phyloP scores from a whole-genome alignment of 495 filamentous ascomycete species.

The Penicillium chermesinum region DNA sequence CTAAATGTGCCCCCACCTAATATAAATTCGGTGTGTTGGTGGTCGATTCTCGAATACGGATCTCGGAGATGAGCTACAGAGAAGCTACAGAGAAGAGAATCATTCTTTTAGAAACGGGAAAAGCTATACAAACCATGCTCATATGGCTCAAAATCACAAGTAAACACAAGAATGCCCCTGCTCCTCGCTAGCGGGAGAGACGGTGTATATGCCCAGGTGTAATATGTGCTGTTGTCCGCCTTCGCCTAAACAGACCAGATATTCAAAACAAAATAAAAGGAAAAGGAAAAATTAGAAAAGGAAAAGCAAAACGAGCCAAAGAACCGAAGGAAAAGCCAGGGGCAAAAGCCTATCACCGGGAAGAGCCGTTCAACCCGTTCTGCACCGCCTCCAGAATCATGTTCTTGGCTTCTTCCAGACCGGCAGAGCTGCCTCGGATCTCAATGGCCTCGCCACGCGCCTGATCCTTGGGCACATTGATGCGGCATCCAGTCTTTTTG shows the following conservation, averaged over 20 bases:
- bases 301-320: too few species aligned
- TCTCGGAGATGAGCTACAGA: neutral
- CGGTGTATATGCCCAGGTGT: conserved; percentile 13
- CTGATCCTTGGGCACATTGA: conserved; percentile 83
- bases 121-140: conserved; percentile 11
- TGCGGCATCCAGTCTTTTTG: conserved; percentile 84
- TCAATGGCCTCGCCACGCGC: conserved; percentile 79
- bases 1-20: too few species aligned
- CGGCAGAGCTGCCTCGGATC: conserved; percentile 70
- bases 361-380: conserved; percentile 31
- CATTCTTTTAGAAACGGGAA: conserved; percentile 16
- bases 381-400: conserved; percentile 78
- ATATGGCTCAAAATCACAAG: conserved; percentile 4
- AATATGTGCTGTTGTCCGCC: conserved; percentile 15
- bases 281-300: neutral
- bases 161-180: conserved; percentile 17
- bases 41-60: too few species aligned
- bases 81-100: conserved; percentile 12
- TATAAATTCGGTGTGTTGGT: too few species aligned
- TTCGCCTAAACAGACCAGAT: neutral
- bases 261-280: neutral
- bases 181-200: conserved; percentile 2
- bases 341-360: conserved; percentile 14
- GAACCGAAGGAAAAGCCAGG: neutral
- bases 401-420: conserved; percentile 81